A percentile compares a stretch with the other conserved stretches of the same genome.
phyloP scores from a whole-genome alignment of 2,329 filamentous ascomycete genomes.

The Metarhizium anisopliae region DNA sequence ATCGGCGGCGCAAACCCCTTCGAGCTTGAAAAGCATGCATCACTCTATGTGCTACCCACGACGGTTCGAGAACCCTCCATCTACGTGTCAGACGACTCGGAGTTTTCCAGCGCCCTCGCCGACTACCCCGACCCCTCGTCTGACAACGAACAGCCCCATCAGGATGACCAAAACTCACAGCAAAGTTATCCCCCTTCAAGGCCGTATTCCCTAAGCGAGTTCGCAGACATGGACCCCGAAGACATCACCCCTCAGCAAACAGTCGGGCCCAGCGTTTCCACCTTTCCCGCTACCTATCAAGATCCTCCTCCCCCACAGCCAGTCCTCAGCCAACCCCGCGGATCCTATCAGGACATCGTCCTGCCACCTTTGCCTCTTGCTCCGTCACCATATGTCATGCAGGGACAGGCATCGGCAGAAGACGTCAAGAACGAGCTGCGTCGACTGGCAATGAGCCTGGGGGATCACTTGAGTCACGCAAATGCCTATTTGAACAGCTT shows the following conservation, averaged over 20 bases:
- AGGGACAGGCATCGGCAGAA: slow-evolving; percentile 40
- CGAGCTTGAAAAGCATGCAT: slow-evolving; percentile 54
- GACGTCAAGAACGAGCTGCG: slow-evolving; percentile 44
- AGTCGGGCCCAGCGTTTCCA: slow-evolving; percentile 11
- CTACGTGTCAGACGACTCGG: slow-evolving; percentile 51
- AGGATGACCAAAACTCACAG: slow-evolving; percentile 7
- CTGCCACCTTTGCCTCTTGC: slow-evolving; percentile 33
- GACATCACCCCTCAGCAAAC: slow-evolving; percentile 23
- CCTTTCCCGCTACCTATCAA: slow-evolving; percentile 3
- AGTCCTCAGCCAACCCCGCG: slow-evolving; percentile 10
- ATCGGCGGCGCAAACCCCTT: slow-evolving; percentile 48
- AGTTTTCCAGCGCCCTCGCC: slow-evolving; percentile 31
- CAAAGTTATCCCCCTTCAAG: slow-evolving; percentile 11
- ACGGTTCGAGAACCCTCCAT: slow-evolving; percentile 46
- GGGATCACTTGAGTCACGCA: slow-evolving; percentile 38
- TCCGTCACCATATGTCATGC: slow-evolving; percentile 43
- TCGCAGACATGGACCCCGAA: slow-evolving; percentile 31
- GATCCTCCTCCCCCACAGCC: slow-evolving; percentile 13
- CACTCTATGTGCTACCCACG: slow-evolving; percentile 36
- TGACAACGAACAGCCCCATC: slow-evolving; percentile 9
- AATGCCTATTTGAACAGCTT: slow-evolving; percentile 35
- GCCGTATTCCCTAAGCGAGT: slow-evolving; percentile 31
- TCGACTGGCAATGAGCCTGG: slow-evolving; percentile 38
- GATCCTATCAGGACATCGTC: slow-evolving; percentile 8
- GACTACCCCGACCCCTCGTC: slow-evolving; percentile 14